Conservation (phyloP, 2,329 filamentous ascomycete genomes). For the Aspergillus alliaceus region DNA sequence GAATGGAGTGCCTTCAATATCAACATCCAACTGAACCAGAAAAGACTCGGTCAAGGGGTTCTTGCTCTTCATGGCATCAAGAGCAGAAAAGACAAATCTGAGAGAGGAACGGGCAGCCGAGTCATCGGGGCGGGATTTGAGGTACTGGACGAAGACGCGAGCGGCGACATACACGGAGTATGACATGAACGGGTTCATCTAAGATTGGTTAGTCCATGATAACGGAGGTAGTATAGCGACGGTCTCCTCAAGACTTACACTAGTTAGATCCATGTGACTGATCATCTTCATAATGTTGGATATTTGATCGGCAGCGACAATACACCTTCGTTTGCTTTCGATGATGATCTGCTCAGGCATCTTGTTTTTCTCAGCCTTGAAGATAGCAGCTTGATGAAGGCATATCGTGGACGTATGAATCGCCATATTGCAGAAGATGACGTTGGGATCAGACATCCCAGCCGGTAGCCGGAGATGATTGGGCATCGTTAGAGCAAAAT, state of each 20-base stretch:
- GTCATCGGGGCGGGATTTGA: conserved; percentile 91
- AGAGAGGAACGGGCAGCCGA: conserved; percentile 73
- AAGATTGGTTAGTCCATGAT: conserved; percentile 12
- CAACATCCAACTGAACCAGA: conserved; percentile 87
- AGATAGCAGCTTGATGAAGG: conserved; percentile 96
- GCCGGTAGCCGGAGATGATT: conserved; percentile 74
- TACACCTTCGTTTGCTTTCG: conserved; percentile 90
- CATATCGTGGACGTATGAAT: conserved; percentile 96
- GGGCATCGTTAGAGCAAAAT: conserved; percentile 82
- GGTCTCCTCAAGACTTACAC: conserved; percentile 57
- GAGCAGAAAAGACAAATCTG: conserved; percentile 86
- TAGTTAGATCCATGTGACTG: conserved; percentile 80
- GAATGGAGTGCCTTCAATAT: conserved; percentile 65
- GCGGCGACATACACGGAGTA: conserved; percentile 97
- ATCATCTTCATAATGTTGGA: conserved; percentile 94
- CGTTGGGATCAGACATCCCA: conserved; percentile 75
- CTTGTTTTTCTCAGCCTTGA: conserved; percentile 89
- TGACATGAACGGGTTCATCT: conserved; percentile 95
- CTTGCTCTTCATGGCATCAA: conserved; percentile 82
- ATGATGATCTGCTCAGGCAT: conserved; percentile 74
- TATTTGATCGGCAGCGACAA: conserved; percentile 90
- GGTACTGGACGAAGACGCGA: conserved; percentile 90
- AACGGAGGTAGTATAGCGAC: conserved; percentile 3
- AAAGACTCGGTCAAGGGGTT: conserved; percentile 95
- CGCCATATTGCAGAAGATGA: conserved; percentile 94